phyloP scores from a whole-genome alignment of 495 filamentous ascomycete genomes.

The Neurospora sp. region DNA sequence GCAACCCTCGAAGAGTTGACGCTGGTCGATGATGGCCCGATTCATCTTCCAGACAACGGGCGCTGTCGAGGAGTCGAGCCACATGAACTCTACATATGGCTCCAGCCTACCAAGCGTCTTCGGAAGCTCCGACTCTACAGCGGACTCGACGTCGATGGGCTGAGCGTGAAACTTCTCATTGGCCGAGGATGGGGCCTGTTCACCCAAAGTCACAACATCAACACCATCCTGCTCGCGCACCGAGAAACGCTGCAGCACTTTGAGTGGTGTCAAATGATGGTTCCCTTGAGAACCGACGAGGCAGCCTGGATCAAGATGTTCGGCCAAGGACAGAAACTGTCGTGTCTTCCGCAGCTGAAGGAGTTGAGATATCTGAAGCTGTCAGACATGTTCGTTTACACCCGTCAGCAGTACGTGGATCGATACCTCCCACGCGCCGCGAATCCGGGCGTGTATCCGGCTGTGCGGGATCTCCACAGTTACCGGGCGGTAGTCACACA shows the following conservation, averaged over 20 bases:
- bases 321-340: background rate
- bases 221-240: background rate
- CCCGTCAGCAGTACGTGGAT: background rate
- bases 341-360: background rate
- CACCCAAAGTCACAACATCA: background rate
- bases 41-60: rapidly evolving
- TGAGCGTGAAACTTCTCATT: background rate
- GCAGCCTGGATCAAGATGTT: background rate
- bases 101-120: background rate
- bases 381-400: background rate
- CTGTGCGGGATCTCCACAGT: background rate
- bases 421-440: background rate
- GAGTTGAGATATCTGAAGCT: background rate
- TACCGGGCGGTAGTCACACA: background rate
- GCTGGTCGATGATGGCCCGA: background rate
- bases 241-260: background rate
- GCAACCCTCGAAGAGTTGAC: background rate
- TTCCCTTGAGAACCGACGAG: background rate
- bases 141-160: background rate
- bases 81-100: background rate
- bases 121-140: background rate
- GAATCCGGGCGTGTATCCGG: background rate
- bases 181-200: background rate
- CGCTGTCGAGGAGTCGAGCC: background rate
- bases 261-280: background rate